Conservation (phyloP, 352 stramenopile genomes). For the Globisporangium spinosum region DNA sequence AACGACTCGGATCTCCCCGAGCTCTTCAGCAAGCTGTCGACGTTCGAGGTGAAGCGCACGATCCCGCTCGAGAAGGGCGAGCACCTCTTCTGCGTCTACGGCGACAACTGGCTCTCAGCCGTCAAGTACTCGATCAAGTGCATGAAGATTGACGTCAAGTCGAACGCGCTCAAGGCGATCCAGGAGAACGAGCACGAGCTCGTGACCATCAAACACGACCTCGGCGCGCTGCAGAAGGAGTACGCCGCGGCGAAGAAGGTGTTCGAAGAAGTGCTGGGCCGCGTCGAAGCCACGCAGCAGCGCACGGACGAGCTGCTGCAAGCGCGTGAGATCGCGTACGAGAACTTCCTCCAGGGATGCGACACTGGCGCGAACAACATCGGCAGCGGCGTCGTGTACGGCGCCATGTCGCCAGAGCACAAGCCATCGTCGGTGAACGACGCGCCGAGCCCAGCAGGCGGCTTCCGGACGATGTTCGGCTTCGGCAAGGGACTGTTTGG, state of each 20-base stretch:
- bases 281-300: conserved; percentile 65
- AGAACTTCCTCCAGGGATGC: conserved; percentile 65
- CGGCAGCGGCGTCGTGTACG: conserved; percentile 26
- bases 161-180: conserved; percentile 53
- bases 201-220: conserved; percentile 69
- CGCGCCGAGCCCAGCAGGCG: conserved; percentile 32
- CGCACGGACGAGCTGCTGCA: conserved; percentile 74
- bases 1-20: conserved; percentile 74
- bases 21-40: conserved; percentile 80
- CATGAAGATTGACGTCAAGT: conserved; percentile 68
- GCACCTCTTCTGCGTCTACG: conserved; percentile 86
- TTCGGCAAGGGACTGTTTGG: conserved; percentile 70
- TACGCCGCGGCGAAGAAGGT: conserved; percentile 74
- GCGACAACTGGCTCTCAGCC: conserved; percentile 86
- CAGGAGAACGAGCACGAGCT: conserved; percentile 74
- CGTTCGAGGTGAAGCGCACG: conserved; percentile 81
- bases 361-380: conserved; percentile 26
- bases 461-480: conserved; percentile 62
- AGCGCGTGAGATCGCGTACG: conserved; percentile 68
- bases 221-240: conserved; percentile 76
- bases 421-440: conserved; percentile 37
- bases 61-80: conserved; percentile 74
- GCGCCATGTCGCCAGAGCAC: conserved; percentile 23
- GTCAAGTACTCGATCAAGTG: conserved; percentile 89
- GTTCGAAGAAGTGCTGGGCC: conserved; percentile 67